Conservation (phyloP, 257 asterid genomes). For the Asclepias syriaca region DNA sequence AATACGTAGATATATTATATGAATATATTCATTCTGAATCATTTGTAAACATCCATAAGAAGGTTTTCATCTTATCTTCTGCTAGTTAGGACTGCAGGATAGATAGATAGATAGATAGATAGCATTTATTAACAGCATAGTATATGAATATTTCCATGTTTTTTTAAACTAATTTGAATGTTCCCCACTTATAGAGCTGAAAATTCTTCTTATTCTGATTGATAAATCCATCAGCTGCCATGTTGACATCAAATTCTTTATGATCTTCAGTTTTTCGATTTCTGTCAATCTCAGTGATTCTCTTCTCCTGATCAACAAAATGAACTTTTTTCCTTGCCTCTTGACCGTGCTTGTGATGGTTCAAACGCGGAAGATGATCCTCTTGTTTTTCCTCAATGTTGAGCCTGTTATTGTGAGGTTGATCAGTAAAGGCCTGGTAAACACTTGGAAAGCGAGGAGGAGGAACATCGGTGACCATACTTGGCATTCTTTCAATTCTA, state of each 20-base stretch:
- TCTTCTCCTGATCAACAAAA: conserved; percentile 24
- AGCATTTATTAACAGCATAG: conserved; percentile 2
- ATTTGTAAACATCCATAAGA: neutral
- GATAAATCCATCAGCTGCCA: conserved; percentile 58
- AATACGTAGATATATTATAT: no score
- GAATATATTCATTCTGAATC: neutral
- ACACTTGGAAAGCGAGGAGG: conserved; percentile 20
- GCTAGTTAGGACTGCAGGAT: no score
- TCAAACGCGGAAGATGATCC: conserved; percentile 13
- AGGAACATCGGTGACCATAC: conserved; percentile 16
- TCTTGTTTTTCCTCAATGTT: conserved; percentile 7
- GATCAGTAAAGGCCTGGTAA: conserved; percentile 11
- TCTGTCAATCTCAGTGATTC: conserved; percentile 13
- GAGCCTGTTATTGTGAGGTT: conserved; percentile 8
- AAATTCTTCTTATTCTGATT: conserved; percentile 47
- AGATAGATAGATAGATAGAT: neutral
- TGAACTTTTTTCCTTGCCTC: conserved; percentile 48
- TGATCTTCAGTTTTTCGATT: conserved; percentile 12
- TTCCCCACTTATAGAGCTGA: conserved; percentile 36
- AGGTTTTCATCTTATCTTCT: neutral
- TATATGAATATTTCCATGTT: neutral
- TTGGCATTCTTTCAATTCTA: conserved; percentile 37
- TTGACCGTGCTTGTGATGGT: conserved; percentile 24
- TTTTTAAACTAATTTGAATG: conserved; percentile 23
- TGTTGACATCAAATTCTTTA: conserved; percentile 28